Conservation (phyloP, 2,329 filamentous ascomycete species). For the Phyllosticta citrichinensis region DNA sequence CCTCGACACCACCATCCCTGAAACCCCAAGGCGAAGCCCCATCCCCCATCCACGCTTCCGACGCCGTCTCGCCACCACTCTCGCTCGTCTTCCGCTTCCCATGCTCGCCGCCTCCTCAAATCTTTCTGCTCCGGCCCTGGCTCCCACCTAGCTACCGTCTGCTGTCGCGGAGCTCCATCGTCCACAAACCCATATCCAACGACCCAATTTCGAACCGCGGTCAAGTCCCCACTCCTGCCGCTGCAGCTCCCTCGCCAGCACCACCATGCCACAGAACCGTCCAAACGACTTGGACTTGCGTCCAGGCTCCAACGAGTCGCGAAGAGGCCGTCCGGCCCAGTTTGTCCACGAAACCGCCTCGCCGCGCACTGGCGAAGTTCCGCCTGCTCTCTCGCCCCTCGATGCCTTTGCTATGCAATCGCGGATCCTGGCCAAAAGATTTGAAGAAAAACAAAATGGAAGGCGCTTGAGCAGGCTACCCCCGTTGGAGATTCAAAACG, state of each 20-base stretch:
- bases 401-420: conserved; percentile 94
- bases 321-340: conserved; percentile 21
- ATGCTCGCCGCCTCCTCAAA: conserved; percentile 6
- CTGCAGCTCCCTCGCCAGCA: not conserved
- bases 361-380: conserved; percentile 49
- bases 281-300: conserved; percentile 25
- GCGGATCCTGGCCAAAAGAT: conserved; percentile 72
- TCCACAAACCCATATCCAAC: not conserved
- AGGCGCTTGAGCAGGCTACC: conserved; percentile 77
- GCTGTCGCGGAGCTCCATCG: not conserved
- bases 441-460: conserved; percentile 62
- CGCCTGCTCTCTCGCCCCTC: conserved; percentile 83
- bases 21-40: conserved; percentile 9
- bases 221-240: conserved; percentile 12
- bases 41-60: not conserved
- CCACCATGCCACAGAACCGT: conserved; percentile 14
- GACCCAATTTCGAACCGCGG: not conserved
- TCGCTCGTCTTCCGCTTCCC: conserved; percentile 7
- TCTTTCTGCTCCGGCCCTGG: conserved; percentile 3
- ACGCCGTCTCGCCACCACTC: conserved; percentile 5
- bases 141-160: conserved; percentile 2
- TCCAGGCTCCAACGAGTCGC: conserved; percentile 12
- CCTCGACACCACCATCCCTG: conserved; percentile 1
- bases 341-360: conserved; percentile 34
- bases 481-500: conserved; percentile 71